phyloP scores from a whole-genome alignment of 2,329 filamentous ascomycete species.

The Nakataea oryzae region DNA sequence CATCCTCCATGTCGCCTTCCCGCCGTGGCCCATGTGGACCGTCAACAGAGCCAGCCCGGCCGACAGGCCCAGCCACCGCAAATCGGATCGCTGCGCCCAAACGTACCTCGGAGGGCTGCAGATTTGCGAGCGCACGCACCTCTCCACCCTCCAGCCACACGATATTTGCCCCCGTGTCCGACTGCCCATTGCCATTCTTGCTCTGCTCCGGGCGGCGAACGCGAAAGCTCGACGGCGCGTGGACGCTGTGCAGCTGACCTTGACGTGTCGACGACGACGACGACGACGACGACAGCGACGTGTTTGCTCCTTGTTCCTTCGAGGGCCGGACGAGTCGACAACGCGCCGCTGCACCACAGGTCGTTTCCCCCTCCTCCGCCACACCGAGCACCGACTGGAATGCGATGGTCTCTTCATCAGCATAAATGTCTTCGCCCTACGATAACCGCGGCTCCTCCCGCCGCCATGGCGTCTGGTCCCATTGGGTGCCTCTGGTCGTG shows the following conservation, averaged over 20 bases:
- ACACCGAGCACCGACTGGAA: slow-evolving; percentile 5
- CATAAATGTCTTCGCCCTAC: slow-evolving; percentile 51
- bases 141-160: background rate
- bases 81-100: background rate
- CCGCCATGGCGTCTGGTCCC: slow-evolving; percentile 57
- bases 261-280: background rate
- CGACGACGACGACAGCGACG: too few relatives aligned
- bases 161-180: background rate
- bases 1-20: slow-evolving; percentile 5
- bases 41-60: slow-evolving; percentile 5
- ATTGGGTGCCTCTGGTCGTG: slow-evolving; percentile 81
- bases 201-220: background rate
- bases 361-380: slow-evolving; percentile 4
- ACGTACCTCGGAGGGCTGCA: background rate
- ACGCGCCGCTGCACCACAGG: background rate
- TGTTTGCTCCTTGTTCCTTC: background rate
- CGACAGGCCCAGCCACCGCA: background rate
- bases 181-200: background rate
- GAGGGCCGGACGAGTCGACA: background rate
- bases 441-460: slow-evolving; percentile 48
- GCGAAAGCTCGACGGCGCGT: background rate
- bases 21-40: slow-evolving; percentile 12
- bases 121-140: background rate
- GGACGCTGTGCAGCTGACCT: background rate
- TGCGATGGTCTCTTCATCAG: slow-evolving; percentile 21